Evolutionary conservation across 2,329 filamentous ascomycete genomes (phyloP), one percentile per base, ranked within the genome.

Genomic region (Alternaria incomplexa): DNA sequence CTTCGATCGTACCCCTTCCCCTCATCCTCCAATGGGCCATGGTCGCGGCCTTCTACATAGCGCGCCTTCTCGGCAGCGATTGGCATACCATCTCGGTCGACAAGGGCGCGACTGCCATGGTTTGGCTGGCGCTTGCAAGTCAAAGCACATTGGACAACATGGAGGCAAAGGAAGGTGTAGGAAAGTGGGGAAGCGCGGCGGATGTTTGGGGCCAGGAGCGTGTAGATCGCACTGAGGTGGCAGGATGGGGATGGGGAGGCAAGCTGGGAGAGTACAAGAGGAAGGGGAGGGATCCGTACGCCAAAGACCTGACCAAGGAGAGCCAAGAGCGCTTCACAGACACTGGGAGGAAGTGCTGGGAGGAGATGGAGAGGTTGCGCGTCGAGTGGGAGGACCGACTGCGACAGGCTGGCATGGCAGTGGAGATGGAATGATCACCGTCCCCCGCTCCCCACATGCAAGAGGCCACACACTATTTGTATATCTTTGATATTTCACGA

Each of bases 61-160:
- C 89, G 13, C 91, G 95, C 67, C 89, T 87, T 83, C 77, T 93
- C 25, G 96, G 96, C 52, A 96, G 92, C 3, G 92, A 92, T 11
- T 99, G 96, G 96, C 95, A 98, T 78, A 85, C 87, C 1, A 85
- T 92, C 52, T 86, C 86, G n/a, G 85, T 90, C 0, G 97, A 97
- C 81, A 86, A 87, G 20, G 94, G 91, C 45, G 93, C 94, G 8
- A 86, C 86, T 51, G 88, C 93, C 0, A 87, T 92, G 6, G 90
- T 91, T 23, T 97, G 92, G 91, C 81, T 97, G 7, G 88, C 91
- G 0, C 86, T 98, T 12, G 86, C 90, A 20, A 82, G 88, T 8
- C 86, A 90, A 61, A 86, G 86, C 15, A 83, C 84, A 20, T 83
- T 94, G 13, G 87, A 92, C 54, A 83, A 82, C 3, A 77, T 84